A percentile compares a stretch with the other conserved stretches of the same genome.
Conservation (phyloP, 371 early-diverging fungal genomes). For the Circinella minor region DNA sequence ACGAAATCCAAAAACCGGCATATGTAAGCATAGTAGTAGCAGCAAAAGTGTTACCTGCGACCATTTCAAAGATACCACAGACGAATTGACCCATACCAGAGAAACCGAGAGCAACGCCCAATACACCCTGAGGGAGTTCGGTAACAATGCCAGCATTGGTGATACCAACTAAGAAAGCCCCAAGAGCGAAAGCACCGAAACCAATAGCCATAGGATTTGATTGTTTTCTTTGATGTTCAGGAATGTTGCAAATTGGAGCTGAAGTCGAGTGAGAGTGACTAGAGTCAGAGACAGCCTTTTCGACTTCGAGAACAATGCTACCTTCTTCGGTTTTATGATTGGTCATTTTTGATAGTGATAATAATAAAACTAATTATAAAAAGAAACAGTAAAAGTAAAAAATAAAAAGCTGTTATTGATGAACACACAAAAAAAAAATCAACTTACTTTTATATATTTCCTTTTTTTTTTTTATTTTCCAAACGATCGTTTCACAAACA, state of each 20-base stretch:
- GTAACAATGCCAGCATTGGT: conserved; percentile 33
- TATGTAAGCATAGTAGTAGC: conserved; percentile 45
- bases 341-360: conserved; percentile 11
- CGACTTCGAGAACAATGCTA: conserved; percentile 17
- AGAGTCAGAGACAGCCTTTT: conserved; percentile 7
- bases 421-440: neutral
- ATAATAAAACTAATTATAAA: too few relatives aligned
- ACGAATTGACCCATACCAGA: conserved; percentile 44
- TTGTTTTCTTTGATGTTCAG: conserved; percentile 5
- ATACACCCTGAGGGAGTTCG: conserved; percentile 37
- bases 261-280: neutral
- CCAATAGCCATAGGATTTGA: conserved; percentile 43
- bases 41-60: conserved; percentile 41
- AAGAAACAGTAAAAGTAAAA: too few relatives aligned
- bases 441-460: neutral
- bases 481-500: neutral
- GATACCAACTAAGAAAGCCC: conserved; percentile 42
- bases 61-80: conserved; percentile 35
- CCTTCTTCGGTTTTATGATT: conserved; percentile 23
- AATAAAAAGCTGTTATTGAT: too few relatives aligned
- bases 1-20: conserved; percentile 46
- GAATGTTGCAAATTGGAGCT: conserved; percentile 2
- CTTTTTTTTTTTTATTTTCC: neutral
- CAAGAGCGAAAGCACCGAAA: conserved; percentile 42
- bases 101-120: conserved; percentile 45